phyloP scores from a whole-genome alignment of 352 stramenopile genomes.

The Phytophthora tubulina region DNA sequence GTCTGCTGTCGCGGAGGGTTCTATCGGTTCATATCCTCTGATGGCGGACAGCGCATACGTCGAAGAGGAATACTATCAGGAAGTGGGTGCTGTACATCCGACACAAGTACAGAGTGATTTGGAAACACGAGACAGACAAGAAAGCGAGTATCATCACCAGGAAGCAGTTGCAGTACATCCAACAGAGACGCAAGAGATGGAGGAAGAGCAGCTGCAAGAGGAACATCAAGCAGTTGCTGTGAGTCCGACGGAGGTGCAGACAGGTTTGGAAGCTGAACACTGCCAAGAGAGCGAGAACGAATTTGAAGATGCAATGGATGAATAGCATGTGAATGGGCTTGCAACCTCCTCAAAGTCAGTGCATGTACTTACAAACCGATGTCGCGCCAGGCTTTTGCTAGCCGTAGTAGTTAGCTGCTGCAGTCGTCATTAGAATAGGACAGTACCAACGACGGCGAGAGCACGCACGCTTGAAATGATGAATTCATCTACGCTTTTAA shows the following conservation, averaged over 20 bases:
- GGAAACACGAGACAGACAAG: conserved; percentile 13
- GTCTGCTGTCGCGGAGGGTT: not conserved
- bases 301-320: conserved; percentile 49
- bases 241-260: not conserved
- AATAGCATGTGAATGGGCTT: conserved; percentile 11
- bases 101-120: conserved; percentile 9
- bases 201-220: conserved; percentile 13
- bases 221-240: not conserved
- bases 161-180: conserved; percentile 15
- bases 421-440: too few relatives aligned
- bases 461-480: too few relatives aligned
- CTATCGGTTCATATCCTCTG: conserved; percentile 12
- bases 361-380: too few relatives aligned
- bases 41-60: conserved; percentile 2
- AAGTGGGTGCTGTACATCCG: conserved; percentile 19
- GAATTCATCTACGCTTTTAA: not conserved
- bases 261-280: conserved; percentile 4
- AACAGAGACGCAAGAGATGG: conserved; percentile 11
- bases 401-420: too few relatives aligned
- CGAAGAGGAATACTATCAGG: conserved; percentile 15
- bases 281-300: conserved; percentile 33
- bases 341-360: too few relatives aligned
- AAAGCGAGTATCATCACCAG: conserved; percentile 21
- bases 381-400: too few relatives aligned
- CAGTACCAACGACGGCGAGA: too few relatives aligned